A percentile compares a stretch with the other conserved stretches of the same genome.
These are phyloP conservation scores for Rubia balearica DNA, from an alignment of 305 asterid species.

Conservation along the genomic window DNA sequence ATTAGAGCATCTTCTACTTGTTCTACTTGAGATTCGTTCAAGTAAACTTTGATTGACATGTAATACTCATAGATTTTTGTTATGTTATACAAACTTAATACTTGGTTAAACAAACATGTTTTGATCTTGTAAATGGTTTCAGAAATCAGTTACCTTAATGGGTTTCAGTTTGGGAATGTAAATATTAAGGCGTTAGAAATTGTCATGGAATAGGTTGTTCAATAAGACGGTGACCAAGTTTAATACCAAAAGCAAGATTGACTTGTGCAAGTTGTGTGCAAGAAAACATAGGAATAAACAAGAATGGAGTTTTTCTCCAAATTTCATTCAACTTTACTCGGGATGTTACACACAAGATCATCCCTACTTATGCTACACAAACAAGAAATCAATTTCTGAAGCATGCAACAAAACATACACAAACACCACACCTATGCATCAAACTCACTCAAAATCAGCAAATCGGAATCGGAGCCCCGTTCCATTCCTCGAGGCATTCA, in stretches of 20 bases:
- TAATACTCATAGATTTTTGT: too few species aligned
- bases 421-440: neutral
- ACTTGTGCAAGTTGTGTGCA: neutral
- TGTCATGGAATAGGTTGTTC: too few species aligned
- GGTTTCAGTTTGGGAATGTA: too few species aligned
- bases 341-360: neutral
- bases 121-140: too few species aligned
- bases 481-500: constrained; percentile 68
- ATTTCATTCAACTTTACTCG: neutral
- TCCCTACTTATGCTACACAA: neutral
- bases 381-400: neutral
- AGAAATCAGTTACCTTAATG: too few species aligned
- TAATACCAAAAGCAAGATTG: neutral
- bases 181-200: too few species aligned
- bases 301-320: neutral
- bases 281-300: neutral
- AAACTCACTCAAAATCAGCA: constrained; percentile 21
- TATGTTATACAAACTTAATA: too few species aligned
- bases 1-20: too few species aligned
- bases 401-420: constrained; percentile 2
- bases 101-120: too few species aligned
- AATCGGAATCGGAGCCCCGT: constrained; percentile 74
- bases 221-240: neutral
- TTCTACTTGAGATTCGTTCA: too few species aligned
- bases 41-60: too few species aligned